Evolutionary conservation across 805 yeast genomes (phyloP).

Genomic region (Wickerhamiella kurtzmanii): DNA sequence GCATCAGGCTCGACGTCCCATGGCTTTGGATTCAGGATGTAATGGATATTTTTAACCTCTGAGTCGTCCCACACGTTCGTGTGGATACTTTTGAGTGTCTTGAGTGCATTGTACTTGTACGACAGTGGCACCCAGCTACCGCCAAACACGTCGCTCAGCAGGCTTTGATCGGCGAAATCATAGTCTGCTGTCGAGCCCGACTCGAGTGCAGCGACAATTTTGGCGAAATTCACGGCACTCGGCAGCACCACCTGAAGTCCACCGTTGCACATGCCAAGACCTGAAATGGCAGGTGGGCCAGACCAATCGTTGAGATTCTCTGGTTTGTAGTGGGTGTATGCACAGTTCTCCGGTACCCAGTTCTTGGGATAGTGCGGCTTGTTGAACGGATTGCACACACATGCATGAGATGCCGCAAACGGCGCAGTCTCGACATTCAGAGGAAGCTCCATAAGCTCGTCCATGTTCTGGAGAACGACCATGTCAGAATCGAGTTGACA

Average conservation of each 20-base stretch:
- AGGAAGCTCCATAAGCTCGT: conserved; percentile 40
- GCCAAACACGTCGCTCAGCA: conserved; percentile 40
- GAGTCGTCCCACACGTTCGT: conserved; percentile 34
- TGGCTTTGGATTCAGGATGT: conserved; percentile 46
- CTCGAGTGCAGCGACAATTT: conserved; percentile 31
- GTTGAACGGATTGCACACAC: conserved; percentile 46
- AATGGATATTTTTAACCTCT: conserved; percentile 44
- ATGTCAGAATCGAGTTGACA: conserved; percentile 48
- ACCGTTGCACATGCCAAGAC: conserved; percentile 44
- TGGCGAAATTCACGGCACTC: conserved; percentile 25
- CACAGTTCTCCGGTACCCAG: conserved; percentile 41
- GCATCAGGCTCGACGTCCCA: conserved; percentile 33
- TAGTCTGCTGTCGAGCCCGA: conserved; percentile 31
- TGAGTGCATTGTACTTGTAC: conserved; percentile 42
- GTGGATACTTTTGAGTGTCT: conserved; percentile 37
- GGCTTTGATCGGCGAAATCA: conserved; percentile 46
- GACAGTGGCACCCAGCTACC: conserved; percentile 39
- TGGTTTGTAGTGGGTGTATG: conserved; percentile 30
- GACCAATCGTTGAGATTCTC: conserved; percentile 16
- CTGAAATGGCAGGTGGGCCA: conserved; percentile 33
- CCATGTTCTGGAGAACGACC: conserved; percentile 45
- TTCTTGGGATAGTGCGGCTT: conserved; percentile 40
- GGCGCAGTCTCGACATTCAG: conserved; percentile 26
- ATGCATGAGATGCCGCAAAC: conserved; percentile 49
- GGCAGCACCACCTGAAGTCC: conserved; percentile 44